Evolutionary conservation across 2,329 filamentous ascomycete species (phyloP), one percentile per base, ranked within the genome.

Genomic region (Stemphylium beticola): DNA sequence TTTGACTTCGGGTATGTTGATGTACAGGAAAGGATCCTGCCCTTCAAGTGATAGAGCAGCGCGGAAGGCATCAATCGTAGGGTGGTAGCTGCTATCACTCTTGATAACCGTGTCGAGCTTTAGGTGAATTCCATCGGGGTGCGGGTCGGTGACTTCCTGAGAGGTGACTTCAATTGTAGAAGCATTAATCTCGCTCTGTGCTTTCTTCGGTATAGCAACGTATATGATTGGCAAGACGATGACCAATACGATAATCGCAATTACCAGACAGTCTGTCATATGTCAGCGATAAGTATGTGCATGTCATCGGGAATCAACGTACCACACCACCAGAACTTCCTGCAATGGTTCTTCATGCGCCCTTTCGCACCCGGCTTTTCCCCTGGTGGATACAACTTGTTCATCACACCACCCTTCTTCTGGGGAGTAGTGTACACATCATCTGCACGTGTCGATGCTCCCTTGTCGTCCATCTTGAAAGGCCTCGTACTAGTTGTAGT

Each of bases 191-290:
- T 80, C 79, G 36, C 70, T 54, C 62, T 86, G 85, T 31, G 84
- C 84, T 53, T 83, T 84, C 29, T 81, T 79, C 15, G 84, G 85
- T 63, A 86, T 84, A 3, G 71, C 84, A 46, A 87, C 84, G 63
- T 81, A 87, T 41, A 86, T 77, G 34, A 88, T 72, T 34, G 86
- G 76, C 34, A 83, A 78, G 15, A 89, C 80, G 33, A 86, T 76
- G 12, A 89, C 72, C 31, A 85, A 77, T 38, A 82, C 70, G 39
- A 85, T 72, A 56, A 79, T 61, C 52, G 82, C 67, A 46, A 85
- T 69, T 14, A 78, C 68, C 53, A 88, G 75, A 54, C 87, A 64
- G 48, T 75, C 72, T 74, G 37, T 22, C 10, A 36, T 18, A 32
- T 7, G 43, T 66, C 29, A 63, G 55, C 37, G 9, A 12, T 12